Conservation (phyloP, 179 eudicot genomes). For the Beta macrorhiza region DNA sequence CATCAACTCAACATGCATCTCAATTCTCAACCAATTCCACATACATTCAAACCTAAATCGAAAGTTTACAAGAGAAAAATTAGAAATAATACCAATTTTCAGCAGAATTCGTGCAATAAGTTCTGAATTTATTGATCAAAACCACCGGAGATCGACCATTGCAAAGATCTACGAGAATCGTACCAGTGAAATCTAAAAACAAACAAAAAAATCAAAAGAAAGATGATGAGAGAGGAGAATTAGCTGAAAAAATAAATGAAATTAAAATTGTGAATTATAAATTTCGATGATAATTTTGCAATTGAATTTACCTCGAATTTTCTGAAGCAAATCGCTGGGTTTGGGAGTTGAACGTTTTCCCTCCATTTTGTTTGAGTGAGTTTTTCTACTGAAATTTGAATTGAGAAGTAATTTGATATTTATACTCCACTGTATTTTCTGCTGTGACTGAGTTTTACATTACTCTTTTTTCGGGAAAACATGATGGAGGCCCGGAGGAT, state of each 20-base stretch:
- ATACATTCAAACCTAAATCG: neutral
- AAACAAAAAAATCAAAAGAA: neutral
- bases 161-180: constrained; percentile 52
- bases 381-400: neutral
- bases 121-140: constrained; percentile 63
- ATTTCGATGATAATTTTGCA: neutral
- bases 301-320: constrained; percentile 51
- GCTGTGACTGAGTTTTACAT: neutral
- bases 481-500: too few relatives aligned
- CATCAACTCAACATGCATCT: neutral
- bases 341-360: constrained; percentile 41
- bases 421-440: neutral
- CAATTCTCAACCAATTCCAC: neutral
- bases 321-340: constrained; percentile 42
- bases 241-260: neutral
- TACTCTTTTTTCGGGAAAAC: too few relatives aligned
- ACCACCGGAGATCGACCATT: constrained; percentile 54
- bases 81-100: constrained; percentile 53
- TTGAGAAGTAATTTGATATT: neutral
- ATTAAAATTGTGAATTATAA: constrained; percentile 3
- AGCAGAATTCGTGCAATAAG: constrained; percentile 59
- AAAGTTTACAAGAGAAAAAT: neutral
- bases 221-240: neutral
- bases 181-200: constrained; percentile 34
- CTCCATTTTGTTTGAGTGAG: constrained; percentile 42